Evolutionary conservation across 768 basidiomycete species (phyloP).

Genomic region (Cystofilobasidium bisporidii): DNA sequence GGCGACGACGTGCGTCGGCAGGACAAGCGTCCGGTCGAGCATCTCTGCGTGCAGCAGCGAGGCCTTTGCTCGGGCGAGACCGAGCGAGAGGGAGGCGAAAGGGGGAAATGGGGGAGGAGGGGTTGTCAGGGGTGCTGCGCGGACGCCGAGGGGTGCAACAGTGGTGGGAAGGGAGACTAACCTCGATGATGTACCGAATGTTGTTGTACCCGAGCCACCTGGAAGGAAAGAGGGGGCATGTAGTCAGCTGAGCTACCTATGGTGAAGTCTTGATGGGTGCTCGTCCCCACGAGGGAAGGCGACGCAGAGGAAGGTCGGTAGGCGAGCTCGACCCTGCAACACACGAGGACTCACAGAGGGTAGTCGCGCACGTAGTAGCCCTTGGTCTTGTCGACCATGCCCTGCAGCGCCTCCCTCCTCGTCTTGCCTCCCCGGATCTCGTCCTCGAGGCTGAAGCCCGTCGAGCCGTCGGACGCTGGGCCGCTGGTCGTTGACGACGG

Average conservation of each 20-base stretch:
- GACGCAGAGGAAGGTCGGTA: too few species aligned
- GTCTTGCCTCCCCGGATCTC: conserved; percentile 29
- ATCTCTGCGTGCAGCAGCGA: conserved; percentile 44
- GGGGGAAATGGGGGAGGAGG: background rate
- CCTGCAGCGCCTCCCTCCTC: conserved; percentile 39
- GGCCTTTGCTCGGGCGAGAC: conserved; percentile 28
- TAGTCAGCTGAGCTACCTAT: too few species aligned
- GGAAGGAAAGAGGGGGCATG: background rate
- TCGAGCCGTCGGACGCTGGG: too few species aligned
- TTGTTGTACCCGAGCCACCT: conserved; percentile 47
- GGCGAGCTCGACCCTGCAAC: too few species aligned
- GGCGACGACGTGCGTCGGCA: conserved; percentile 47
- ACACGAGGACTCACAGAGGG: conserved; percentile 16
- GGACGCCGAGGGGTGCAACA: background rate
- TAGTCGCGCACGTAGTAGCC: conserved; percentile 47
- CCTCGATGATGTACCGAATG: conserved; percentile 47
- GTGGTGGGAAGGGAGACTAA: too few species aligned
- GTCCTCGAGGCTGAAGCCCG: conserved; percentile 25
- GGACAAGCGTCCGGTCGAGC: conserved; percentile 44
- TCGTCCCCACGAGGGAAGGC: too few species aligned
- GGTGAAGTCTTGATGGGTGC: too few species aligned
- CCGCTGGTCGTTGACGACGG: too few species aligned
- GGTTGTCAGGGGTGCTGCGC: background rate
- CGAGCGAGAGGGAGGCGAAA: background rate
- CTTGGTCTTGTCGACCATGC: conserved; percentile 41